phyloP scores from a whole-genome alignment of 306 rosid species.

The Rosa chinensis region DNA sequence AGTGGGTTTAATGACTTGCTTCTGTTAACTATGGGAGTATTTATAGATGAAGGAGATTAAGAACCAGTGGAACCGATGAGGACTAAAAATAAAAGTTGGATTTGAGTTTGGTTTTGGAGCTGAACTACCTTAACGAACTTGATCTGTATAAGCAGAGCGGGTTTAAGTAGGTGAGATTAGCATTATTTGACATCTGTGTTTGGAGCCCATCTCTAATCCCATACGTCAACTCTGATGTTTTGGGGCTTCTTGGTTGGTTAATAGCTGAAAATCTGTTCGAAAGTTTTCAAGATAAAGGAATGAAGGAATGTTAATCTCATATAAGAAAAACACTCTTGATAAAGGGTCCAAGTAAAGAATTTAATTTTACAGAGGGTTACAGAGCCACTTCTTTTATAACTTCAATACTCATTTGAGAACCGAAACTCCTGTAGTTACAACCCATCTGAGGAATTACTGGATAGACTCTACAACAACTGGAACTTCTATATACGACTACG shows the following conservation, averaged over 20 bases:
- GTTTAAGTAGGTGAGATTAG: constrained; percentile 29
- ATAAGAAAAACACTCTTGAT: neutral
- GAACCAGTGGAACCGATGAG: constrained; percentile 13
- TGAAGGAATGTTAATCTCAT: neutral
- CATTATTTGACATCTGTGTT: constrained; percentile 20
- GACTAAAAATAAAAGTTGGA: constrained; percentile 21
- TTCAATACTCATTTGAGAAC: neutral
- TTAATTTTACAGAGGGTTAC: neutral
- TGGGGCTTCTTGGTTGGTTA: constrained; percentile 17
- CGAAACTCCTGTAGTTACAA: neutral
- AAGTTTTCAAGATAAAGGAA: neutral
- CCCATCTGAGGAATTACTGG: too few species aligned
- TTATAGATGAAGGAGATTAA: constrained; percentile 41
- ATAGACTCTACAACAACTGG: neutral
- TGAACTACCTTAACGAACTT: constrained; percentile 67
- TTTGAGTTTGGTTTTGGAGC: constrained; percentile 63
- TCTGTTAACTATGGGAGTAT: constrained; percentile 24
- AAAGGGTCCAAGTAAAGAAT: neutral
- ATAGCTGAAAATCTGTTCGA: neutral
- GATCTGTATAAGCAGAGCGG: constrained; percentile 26
- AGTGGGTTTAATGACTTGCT: constrained; percentile 25
- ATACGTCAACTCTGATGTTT: constrained; percentile 22
- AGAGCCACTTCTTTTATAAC: neutral
- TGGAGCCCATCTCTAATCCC: constrained; percentile 6
- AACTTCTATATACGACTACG: too few species aligned